A percentile compares a stretch with the other conserved stretches of the same genome.
Conservation (phyloP, 2,329 filamentous ascomycete species). For the Septoria linicola region DNA sequence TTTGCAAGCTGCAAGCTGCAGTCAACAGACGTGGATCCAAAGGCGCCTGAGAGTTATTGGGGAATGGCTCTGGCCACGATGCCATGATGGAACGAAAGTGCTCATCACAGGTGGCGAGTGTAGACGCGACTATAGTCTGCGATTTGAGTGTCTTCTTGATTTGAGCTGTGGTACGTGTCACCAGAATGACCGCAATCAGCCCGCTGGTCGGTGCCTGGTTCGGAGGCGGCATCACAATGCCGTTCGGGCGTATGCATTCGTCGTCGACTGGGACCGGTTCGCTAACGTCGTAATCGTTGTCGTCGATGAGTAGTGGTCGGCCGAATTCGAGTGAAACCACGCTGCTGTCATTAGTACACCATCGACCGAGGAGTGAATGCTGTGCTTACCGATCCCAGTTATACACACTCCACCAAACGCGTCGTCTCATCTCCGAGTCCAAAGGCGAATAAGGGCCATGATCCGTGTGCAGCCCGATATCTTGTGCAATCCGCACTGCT, state of each 20-base stretch:
- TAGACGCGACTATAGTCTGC: conserved; percentile 64
- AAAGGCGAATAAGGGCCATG: conserved; percentile 69
- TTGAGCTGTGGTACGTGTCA: conserved; percentile 73
- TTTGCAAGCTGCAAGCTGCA: conserved; percentile 75
- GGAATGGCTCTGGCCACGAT: conserved; percentile 73
- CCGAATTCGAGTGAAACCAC: conserved; percentile 77
- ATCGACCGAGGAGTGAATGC: background rate
- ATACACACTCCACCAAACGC: conserved; percentile 94
- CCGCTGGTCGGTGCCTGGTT: conserved; percentile 61
- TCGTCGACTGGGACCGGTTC: conserved; percentile 81
- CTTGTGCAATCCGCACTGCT: conserved; percentile 77
- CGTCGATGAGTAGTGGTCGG: conserved; percentile 77
- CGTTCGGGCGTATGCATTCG: conserved; percentile 63
- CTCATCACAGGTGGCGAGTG: conserved; percentile 74
- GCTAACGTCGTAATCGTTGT: conserved; percentile 80
- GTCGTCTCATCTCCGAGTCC: conserved; percentile 80
- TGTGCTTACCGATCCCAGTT: conserved; percentile 74
- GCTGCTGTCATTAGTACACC: conserved; percentile 41
- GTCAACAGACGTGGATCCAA: conserved; percentile 73
- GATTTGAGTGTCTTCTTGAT: conserved; percentile 69
- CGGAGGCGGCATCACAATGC: conserved; percentile 42
- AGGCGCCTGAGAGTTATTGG: conserved; percentile 63
- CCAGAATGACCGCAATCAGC: conserved; percentile 75
- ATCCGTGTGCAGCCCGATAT: conserved; percentile 77
- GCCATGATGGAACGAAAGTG: conserved; percentile 74